Evolutionary conservation across 75 land plant genomes (phyloP).

Genomic region (Cryptomeria japonica): DNA sequence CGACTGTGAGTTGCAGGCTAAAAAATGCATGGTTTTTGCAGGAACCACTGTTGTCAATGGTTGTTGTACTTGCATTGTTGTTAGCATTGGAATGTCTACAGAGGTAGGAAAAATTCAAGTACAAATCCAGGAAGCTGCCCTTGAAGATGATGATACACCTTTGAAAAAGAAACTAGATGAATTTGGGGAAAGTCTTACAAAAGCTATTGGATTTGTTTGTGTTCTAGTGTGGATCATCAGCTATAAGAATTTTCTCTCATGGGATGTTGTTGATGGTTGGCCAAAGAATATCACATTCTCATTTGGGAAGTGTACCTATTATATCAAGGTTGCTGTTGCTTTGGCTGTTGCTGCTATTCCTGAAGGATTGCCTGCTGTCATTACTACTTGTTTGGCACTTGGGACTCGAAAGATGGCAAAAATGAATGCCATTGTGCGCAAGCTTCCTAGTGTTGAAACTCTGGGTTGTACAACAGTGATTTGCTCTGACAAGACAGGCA

Average conservation of each 20-base stretch:
- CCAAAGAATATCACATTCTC: conserved; percentile 69
- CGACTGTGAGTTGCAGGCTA: conserved; percentile 77
- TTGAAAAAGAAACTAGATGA: conserved; percentile 88
- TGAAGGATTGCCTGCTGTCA: conserved; percentile 92
- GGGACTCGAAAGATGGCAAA: conserved; percentile 93
- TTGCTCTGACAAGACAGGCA: conserved; percentile 93
- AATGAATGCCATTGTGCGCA: conserved; percentile 85
- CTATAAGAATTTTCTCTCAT: conserved; percentile 72
- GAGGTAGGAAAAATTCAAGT: conserved; percentile 86
- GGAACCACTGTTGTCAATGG: conserved; percentile 90
- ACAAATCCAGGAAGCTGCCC: conserved; percentile 82
- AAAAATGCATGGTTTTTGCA: conserved; percentile 88
- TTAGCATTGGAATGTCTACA: conserved; percentile 76
- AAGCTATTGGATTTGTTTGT: conserved; percentile 71
- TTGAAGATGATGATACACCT: conserved; percentile 75
- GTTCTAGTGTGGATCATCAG: conserved; percentile 81
- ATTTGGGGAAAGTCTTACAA: conserved; percentile 73
- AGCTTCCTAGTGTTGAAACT: conserved; percentile 94
- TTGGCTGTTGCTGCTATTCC: conserved; percentile 94
- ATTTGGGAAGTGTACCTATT: conserved; percentile 82
- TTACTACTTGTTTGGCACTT: conserved; percentile 85
- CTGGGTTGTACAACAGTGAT: conserved; percentile 93
- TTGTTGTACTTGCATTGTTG: conserved; percentile 63
- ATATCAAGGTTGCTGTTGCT: conserved; percentile 87
- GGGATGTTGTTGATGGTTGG: conserved; percentile 68